Conservation (phyloP, 148 eudicot genomes). For the Fallopia convolvulus region DNA sequence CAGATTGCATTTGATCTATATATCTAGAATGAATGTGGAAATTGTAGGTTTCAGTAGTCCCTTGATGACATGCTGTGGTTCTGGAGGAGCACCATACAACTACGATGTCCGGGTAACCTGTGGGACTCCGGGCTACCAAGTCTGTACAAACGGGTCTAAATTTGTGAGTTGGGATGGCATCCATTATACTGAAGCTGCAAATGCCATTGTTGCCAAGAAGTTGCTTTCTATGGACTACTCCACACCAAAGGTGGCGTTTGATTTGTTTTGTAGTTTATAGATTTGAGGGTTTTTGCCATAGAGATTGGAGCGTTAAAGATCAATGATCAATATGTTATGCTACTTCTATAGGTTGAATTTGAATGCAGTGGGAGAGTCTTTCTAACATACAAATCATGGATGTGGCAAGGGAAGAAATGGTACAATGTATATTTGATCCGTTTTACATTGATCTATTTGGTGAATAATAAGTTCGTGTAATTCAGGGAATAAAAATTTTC, state of each 20-base stretch:
- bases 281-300: neutral
- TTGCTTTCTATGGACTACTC: conserved; percentile 59
- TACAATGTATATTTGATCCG: neutral
- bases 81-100: conserved; percentile 86
- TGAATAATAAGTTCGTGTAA: neutral
- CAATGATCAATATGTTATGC: neutral
- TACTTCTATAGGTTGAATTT: conserved; percentile 1
- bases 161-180: conserved; percentile 81
- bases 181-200: conserved; percentile 89
- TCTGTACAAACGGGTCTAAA: conserved; percentile 45
- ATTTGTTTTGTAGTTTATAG: conserved; percentile 58
- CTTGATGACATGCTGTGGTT: conserved; percentile 86
- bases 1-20: neutral
- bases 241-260: conserved; percentile 50
- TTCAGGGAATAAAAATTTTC: neutral
- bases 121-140: conserved; percentile 51
- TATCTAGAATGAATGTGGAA: neutral
- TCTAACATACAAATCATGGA: neutral
- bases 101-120: conserved; percentile 55
- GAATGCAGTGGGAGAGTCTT: neutral
- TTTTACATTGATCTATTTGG: neutral
- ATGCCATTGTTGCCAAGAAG: conserved; percentile 51
- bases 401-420: conserved; percentile 5
- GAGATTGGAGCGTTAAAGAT: neutral
- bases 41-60: conserved; percentile 63